Evolutionary conservation across 305 asterid species (phyloP).

Genomic region (Nicotiana rustica): DNA sequence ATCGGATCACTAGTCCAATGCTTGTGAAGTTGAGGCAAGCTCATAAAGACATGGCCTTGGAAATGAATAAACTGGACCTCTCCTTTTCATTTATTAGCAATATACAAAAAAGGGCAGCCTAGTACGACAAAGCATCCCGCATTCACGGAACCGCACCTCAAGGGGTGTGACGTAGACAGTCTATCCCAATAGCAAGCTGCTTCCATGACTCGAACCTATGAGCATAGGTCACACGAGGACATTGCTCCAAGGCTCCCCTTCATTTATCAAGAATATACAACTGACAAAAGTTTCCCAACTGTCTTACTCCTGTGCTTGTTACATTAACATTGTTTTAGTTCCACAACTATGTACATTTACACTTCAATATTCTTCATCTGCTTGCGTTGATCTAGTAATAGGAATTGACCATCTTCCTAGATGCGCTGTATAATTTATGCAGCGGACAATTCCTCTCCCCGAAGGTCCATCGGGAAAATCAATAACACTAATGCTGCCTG

Average conservation of each 20-base stretch:
- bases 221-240: no score
- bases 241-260: no score
- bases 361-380: constrained; percentile 66
- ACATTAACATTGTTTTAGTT: constrained; percentile 19
- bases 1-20: background rate
- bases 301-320: constrained; percentile 9
- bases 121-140: no score
- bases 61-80: background rate
- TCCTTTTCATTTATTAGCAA: constrained; percentile 17
- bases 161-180: no score
- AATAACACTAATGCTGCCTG: constrained; percentile 82
- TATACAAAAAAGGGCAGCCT: background rate
- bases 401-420: constrained; percentile 95
- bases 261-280: constrained; percentile 5
- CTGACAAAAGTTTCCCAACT: constrained; percentile 3
- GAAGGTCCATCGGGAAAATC: constrained; percentile 91
- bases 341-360: background rate
- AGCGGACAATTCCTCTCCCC: constrained; percentile 71
- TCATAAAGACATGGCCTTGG: background rate
- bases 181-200: no score
- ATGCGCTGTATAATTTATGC: constrained; percentile 95
- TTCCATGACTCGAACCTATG: no score
- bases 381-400: constrained; percentile 69
- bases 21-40: background rate
- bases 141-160: no score